A percentile compares a stretch with the other conserved stretches of the same genome.
Evolutionary conservation across 2,329 filamentous ascomycete genomes (phyloP).

Genomic region (Aspergillus pseudoterreus): DNA sequence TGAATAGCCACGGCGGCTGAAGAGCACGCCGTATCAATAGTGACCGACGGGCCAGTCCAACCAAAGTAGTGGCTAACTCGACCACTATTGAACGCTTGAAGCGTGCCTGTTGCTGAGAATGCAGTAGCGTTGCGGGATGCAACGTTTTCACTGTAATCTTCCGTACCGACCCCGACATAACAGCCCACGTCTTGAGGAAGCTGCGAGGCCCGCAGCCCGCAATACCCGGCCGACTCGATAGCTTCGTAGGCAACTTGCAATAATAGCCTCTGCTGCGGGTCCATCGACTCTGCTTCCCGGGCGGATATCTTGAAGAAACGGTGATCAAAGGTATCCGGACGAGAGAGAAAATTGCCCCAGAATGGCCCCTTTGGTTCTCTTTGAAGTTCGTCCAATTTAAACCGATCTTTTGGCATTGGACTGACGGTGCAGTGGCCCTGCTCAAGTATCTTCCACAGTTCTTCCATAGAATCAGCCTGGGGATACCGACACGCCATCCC

Average conservation of each 20-base stretch:
- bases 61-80: constrained; percentile 42
- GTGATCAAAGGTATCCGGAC: constrained; percentile 21
- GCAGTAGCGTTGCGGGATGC: constrained; percentile 26
- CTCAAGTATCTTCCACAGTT: constrained; percentile 25
- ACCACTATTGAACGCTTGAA: constrained; percentile 21
- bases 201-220: background rate
- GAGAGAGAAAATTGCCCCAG: constrained; percentile 3
- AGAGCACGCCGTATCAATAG: constrained; percentile 42
- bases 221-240: constrained; percentile 22
- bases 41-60: constrained; percentile 40
- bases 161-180: constrained; percentile 22
- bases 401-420: background rate
- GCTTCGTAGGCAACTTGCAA: constrained; percentile 25
- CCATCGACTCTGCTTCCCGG: constrained; percentile 23
- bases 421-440: background rate
- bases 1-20: constrained; percentile 36
- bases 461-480: constrained; percentile 16
- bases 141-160: constrained; percentile 27
- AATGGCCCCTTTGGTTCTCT: background rate
- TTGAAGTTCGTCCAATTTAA: background rate
- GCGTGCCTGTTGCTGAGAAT: constrained; percentile 17
- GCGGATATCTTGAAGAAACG: constrained; percentile 22
- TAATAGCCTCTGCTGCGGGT: constrained; percentile 27
- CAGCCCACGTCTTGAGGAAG: constrained; percentile 19
- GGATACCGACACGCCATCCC: constrained; percentile 29